These are phyloP conservation scores for Xylaria curta DNA, from an alignment of 495 filamentous ascomycete genomes.

Conservation along the genomic window DNA sequence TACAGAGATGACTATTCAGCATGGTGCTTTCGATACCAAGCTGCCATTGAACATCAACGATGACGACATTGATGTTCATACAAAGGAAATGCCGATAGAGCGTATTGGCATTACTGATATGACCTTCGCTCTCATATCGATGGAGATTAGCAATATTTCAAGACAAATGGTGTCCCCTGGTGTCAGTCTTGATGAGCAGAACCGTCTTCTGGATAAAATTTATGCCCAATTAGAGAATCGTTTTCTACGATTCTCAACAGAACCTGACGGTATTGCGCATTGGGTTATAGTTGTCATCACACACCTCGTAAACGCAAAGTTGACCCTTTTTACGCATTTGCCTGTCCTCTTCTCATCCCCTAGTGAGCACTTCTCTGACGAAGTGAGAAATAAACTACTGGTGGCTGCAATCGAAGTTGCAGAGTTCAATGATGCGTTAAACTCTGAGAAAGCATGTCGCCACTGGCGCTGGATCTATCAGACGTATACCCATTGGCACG, in stretches of 20 bases:
- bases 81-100: constrained; percentile 39
- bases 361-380: constrained; percentile 42
- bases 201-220: constrained; percentile 50
- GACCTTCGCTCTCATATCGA: constrained; percentile 37
- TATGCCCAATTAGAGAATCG: constrained; percentile 48
- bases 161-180: constrained; percentile 49
- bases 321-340: constrained; percentile 53
- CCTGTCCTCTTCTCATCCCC: constrained; percentile 45
- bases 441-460: constrained; percentile 51
- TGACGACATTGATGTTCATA: constrained; percentile 47
- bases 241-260: constrained; percentile 49
- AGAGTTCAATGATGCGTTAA: constrained; percentile 61
- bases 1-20: constrained; percentile 47
- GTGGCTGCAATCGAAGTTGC: constrained; percentile 59
- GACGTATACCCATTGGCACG: constrained; percentile 67
- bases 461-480: constrained; percentile 68
- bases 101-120: constrained; percentile 46
- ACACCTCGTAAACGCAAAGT: constrained; percentile 52
- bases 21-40: constrained; percentile 47
- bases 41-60: constrained; percentile 56
- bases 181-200: constrained; percentile 51
- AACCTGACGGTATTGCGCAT: constrained; percentile 46
- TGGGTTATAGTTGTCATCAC: constrained; percentile 53
- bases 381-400: constrained; percentile 48
- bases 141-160: constrained; percentile 41